Percentiles rank a stretch among this genome's conserved stretches.
phyloP scores from a whole-genome alignment of 805 yeast species.

The Saccharomyces cerevisiae region DNA sequence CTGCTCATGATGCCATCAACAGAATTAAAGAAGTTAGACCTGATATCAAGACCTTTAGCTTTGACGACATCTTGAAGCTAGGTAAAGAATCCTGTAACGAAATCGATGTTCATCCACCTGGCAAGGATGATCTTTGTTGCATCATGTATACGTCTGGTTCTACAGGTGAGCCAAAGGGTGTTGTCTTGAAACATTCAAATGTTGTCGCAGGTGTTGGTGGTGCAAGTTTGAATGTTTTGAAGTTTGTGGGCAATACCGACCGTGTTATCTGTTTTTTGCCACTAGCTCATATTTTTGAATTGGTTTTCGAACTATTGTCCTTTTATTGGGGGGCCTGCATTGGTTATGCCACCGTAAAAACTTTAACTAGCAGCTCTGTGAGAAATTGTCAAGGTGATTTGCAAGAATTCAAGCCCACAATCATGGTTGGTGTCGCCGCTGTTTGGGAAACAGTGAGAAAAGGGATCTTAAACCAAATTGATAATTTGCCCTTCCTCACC shows the following conservation, averaged over 20 bases:
- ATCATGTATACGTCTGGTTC: conserved; percentile 70
- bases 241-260: conserved; percentile 49
- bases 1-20: conserved; percentile 50
- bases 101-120: conserved; percentile 37
- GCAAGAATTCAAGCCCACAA: conserved; percentile 76
- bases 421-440: conserved; percentile 98
- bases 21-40: conserved; percentile 63
- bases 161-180: conserved; percentile 79
- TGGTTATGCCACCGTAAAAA: conserved; percentile 91
- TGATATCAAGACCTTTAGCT: conserved; percentile 58
- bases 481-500: conserved; percentile 50
- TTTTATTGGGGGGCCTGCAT: conserved; percentile 85
- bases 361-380: conserved; percentile 74
- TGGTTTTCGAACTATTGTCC: conserved; percentile 70
- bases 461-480: conserved; percentile 75
- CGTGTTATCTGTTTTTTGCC: conserved; percentile 84
- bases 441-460: conserved; percentile 95
- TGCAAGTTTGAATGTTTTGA: conserved; percentile 53
- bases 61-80: conserved; percentile 53
- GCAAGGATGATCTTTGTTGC: conserved; percentile 45
- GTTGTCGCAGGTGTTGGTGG: conserved; percentile 85
- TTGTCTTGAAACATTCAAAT: conserved; percentile 52
- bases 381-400: conserved; percentile 85
- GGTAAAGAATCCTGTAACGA: conserved; percentile 48
- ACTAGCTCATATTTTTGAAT: conserved; percentile 91